Base-by-base conservation (phyloP, 1,139 yeast species). In the Wickerhamiella infanticola region DNA sequence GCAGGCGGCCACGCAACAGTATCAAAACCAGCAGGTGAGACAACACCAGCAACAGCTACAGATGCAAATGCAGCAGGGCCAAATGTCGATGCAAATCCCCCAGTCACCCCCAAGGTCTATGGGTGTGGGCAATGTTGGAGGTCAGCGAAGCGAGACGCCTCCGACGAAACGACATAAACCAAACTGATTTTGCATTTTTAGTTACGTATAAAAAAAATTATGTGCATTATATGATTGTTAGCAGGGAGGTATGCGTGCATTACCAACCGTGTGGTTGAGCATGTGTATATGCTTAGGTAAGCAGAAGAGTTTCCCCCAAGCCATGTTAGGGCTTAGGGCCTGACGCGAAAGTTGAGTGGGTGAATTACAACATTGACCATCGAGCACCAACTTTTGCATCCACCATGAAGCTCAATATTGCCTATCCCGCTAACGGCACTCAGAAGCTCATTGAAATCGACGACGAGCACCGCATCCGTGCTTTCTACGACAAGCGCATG, bases 371-470 rank as follows among this genome's bases (percentile, higher is more conserved):
- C 38, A 41, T 49, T 51, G 54, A 51, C 11, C 9, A 26, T 37
- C 37, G 27, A 18, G 35, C 41, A 37, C 37, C 13, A 43, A 23
- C 25, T 43, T 43, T 43, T 38, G 37, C 40, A 33, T 35, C 40
- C 35, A 46, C 47, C 39, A 50, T 56, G 54, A 54, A 88, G 95
- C 86, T 90, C 75, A 90, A 90, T 81, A 88, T 90, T 77, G 84
- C 99, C 70, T 93, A 82, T 81, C 99, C 99, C 77, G 94, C 95
- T 73, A 90, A 90, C 84, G 98, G 98, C 81, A 83, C 98, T 65
- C 97, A 90, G 75, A 90, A 90, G 78, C 74, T 84, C 74, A 75
- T 88, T 71, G 97, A 90, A 59, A 83, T 90, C 67, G 99, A 90
- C 69, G 98, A 93, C 70, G 98, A 93, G 74, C 97, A 88, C 81